Evolutionary conservation across 495 filamentous ascomycete species (phyloP).

Genomic region (Xylaria sp.): DNA sequence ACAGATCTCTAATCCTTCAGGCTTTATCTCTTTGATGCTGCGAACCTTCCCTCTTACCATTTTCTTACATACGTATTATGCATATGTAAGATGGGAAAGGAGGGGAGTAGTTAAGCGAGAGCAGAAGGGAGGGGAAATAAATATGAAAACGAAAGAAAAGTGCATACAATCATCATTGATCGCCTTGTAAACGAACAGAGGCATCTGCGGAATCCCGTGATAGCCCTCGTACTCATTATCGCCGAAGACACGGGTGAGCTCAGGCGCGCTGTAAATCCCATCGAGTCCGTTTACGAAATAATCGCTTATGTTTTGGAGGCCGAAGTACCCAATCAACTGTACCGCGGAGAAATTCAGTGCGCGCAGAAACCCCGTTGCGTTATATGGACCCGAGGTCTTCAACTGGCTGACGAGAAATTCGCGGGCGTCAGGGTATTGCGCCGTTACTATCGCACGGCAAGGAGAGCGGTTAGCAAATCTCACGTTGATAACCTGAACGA

Average conservation of each 20-base stretch:
- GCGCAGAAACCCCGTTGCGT: conserved; percentile 8
- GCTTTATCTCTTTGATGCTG: not conserved
- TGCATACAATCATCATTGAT: conserved; percentile 54
- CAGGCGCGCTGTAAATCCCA: conserved; percentile 33
- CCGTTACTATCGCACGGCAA: not conserved
- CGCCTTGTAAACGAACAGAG: conserved; percentile 60
- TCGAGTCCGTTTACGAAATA: conserved; percentile 48
- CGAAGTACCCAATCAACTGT: conserved; percentile 20
- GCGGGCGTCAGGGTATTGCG: conserved; percentile 30
- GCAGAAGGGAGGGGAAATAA: not conserved
- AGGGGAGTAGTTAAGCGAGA: not conserved
- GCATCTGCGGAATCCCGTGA: conserved; percentile 53
- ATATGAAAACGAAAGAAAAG: not conserved
- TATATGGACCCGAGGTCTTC: conserved; percentile 4
- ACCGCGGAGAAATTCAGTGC: not conserved
- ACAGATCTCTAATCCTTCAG: not conserved
- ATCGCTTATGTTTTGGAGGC: conserved; percentile 44
- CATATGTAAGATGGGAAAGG: not conserved
- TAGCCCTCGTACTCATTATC: conserved; percentile 32
- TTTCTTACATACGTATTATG: not conserved
- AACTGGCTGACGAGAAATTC: not conserved
- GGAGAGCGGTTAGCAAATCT: not conserved
- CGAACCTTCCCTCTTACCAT: not conserved
- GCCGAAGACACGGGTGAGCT: conserved; percentile 31
- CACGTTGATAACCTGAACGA: not conserved